These are phyloP conservation scores for Paecilomyces variotii DNA, from an alignment of 2,329 filamentous ascomycete genomes.

Conservation along the genomic window DNA sequence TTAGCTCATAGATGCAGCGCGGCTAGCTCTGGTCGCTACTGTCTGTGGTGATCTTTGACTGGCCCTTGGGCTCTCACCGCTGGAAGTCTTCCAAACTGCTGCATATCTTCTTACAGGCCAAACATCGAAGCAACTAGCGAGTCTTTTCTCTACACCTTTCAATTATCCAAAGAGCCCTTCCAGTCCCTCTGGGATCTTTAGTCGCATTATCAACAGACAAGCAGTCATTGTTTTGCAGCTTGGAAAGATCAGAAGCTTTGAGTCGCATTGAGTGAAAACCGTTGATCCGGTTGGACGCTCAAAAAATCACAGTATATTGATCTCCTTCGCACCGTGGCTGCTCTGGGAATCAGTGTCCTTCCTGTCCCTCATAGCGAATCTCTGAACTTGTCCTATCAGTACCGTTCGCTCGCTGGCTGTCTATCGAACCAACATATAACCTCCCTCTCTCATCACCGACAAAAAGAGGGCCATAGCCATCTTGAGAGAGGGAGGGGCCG, in stretches of 20 bases:
- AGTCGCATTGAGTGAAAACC: neutral
- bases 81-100: neutral
- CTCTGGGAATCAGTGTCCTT: constrained; percentile 30
- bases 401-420: constrained; percentile 22
- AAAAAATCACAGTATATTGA: constrained; percentile 2
- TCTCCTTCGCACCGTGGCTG: constrained; percentile 30
- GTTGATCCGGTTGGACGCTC: neutral
- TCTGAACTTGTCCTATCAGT: constrained; percentile 22
- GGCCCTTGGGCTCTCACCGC: neutral
- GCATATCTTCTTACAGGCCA: neutral
- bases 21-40: neutral
- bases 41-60: neutral
- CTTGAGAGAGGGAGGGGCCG: constrained; percentile 31
- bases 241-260: neutral
- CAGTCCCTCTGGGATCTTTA: neutral
- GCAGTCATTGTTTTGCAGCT: neutral
- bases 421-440: constrained; percentile 14
- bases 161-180: neutral
- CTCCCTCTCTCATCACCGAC: constrained; percentile 31
- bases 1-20: neutral
- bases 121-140: neutral
- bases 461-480: constrained; percentile 23
- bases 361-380: constrained; percentile 25
- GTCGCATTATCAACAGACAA: neutral
- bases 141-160: neutral